Evolutionary conservation across 2,329 filamentous ascomycete species (phyloP).

Genomic region (Aspergillus neoniger): DNA sequence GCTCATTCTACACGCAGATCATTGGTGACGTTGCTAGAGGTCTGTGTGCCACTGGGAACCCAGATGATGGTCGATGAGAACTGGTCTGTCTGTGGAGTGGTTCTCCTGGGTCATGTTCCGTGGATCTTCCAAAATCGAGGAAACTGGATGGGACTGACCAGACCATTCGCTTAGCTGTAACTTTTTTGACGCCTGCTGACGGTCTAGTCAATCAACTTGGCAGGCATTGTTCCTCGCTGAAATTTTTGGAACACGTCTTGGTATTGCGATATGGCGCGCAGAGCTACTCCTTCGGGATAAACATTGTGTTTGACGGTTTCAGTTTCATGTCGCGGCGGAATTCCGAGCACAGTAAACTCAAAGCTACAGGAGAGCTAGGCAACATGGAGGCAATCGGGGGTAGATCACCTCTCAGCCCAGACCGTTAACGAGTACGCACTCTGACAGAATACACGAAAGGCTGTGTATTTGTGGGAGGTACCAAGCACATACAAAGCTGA

Average conservation of each 20-base stretch:
- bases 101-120: slow-evolving; percentile 1
- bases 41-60: neutral
- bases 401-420: neutral
- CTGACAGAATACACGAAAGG: neutral
- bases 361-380: neutral
- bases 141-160: neutral
- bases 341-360: slow-evolving; percentile 3
- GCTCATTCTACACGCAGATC: slow-evolving; percentile 5
- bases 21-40: slow-evolving; percentile 3
- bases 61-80: neutral
- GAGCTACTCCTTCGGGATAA: neutral
- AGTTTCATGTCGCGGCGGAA: neutral
- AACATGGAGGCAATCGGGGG: neutral
- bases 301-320: neutral
- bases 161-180: neutral
- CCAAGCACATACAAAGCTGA: neutral
- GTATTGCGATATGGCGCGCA: neutral
- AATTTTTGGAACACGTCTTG: neutral
- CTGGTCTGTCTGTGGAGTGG: neutral
- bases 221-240: neutral
- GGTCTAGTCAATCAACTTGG: neutral
- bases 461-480: neutral
- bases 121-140: neutral
- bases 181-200: neutral
- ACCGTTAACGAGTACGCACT: neutral